Evolutionary conservation across 116 monocot species (phyloP), one percentile per base, ranked within the genome.

Genomic region (Thalassia testudinum): DNA sequence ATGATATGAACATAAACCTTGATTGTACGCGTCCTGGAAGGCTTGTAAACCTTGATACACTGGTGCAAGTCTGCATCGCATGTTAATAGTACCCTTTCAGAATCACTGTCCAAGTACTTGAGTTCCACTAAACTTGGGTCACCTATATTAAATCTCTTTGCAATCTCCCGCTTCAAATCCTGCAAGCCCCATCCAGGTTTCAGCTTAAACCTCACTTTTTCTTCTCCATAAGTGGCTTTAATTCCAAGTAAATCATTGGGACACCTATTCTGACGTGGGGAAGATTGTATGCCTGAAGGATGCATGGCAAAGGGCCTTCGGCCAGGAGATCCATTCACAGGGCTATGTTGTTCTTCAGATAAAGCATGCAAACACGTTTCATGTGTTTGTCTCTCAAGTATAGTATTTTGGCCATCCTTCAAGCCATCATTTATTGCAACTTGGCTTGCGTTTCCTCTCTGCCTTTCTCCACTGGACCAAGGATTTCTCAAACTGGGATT

Each of bases 101-200:
- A 73, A 17, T 91, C 91, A 63, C 85, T 85, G 63, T 91, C 91
- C 57, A 91, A 69, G 43, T 88, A 88, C 63, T 83, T 88, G 27
- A 88, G 71, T 56, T 69, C 21, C 37, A 79, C 43, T 16, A 43
- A 71, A 60, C 23, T 62, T 13, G 27, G 13, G 20, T 44, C 37
- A 0, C 14, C 37, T 24, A 88, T 66, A 34, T 59, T 50, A 48
- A 88, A 83, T 50, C 77, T 52, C 48, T 63, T 69, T 12, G 51
- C 40, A 14, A 78, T 66, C 65, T 79, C 76, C 50, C 66, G 64
- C 62, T 66, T 76, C 22, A 87, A 42, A 30, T 75, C 70, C 24
- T 70, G 23, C 20, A 81, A 62, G 0, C 78, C 63, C 81, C 74
- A 78, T 22, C n/a, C n/a, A 11, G 61, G 69, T 22, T 67, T 66